These are phyloP conservation scores for Solanum sejunctum DNA, from an alignment of 257 asterid species.

Conservation along the genomic window DNA sequence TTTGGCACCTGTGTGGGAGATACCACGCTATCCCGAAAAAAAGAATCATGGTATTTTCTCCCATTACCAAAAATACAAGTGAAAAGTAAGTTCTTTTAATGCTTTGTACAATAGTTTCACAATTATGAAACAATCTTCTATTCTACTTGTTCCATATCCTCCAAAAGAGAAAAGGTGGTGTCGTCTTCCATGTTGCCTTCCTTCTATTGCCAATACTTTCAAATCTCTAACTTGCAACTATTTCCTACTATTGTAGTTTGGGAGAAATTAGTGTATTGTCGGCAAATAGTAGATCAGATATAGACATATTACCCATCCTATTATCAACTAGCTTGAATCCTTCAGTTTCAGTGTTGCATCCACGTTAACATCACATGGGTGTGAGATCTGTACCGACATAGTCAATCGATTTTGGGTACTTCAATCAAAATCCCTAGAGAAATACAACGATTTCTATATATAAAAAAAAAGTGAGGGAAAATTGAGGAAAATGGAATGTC, in stretches of 20 bases:
- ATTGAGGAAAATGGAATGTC: background rate
- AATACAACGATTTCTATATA: background rate
- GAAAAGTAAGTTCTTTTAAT: background rate
- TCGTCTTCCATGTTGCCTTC: background rate
- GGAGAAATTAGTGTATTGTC: background rate
- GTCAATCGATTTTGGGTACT: background rate
- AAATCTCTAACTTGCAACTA: too few species aligned
- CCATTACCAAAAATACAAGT: background rate
- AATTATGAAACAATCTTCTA: background rate
- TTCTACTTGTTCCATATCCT: background rate
- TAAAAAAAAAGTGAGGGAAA: background rate
- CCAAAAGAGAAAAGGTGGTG: background rate
- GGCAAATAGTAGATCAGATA: background rate
- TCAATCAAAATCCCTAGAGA: background rate
- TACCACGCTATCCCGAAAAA: background rate
- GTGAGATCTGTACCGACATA: background rate
- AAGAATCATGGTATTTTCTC: background rate
- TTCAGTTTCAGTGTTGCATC: background rate
- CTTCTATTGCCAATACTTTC: background rate
- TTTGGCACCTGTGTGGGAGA: background rate
- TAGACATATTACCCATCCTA: background rate
- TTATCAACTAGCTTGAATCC: background rate
- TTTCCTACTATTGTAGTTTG: background rate
- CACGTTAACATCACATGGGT: background rate
- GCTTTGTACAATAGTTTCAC: background rate